Evolutionary conservation across 1,284 basidiomycete species (phyloP).

Genomic region (Schizopora paradoxa): DNA sequence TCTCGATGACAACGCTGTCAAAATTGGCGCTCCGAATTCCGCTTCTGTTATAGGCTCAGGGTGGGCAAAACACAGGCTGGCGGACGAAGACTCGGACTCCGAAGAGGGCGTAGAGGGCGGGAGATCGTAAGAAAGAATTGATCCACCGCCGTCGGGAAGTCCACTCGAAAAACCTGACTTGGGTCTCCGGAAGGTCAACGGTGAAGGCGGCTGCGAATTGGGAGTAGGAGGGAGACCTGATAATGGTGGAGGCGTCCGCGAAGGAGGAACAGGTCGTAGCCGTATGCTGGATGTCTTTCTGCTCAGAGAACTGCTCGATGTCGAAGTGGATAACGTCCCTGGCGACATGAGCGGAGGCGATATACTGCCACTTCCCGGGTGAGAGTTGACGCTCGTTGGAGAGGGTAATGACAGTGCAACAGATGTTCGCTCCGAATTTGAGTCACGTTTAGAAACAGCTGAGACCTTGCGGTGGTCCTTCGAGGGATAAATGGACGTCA

Average conservation of each 20-base stretch:
- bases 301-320: slow-evolving; percentile 1
- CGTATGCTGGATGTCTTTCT: slow-evolving; percentile 15
- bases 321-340: too few species aligned
- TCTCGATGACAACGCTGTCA: background rate
- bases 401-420: too few species aligned
- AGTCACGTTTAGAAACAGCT: too few species aligned
- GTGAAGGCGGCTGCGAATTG: slow-evolving; percentile 6
- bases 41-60: background rate
- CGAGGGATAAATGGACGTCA: too few species aligned
- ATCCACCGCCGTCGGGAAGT: slow-evolving; percentile 13
- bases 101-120: slow-evolving; percentile 13
- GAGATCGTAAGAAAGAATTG: slow-evolving; percentile 13
- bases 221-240: slow-evolving; percentile 15
- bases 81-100: slow-evolving; percentile 8
- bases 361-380: too few species aligned
- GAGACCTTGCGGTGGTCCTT: too few species aligned
- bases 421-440: too few species aligned
- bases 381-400: too few species aligned
- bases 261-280: slow-evolving; percentile 15
- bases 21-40: background rate
- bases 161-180: too few species aligned
- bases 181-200: slow-evolving; percentile 15
- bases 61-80: slow-evolving; percentile 12
- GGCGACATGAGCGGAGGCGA: too few species aligned
- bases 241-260: slow-evolving; percentile 15